These are phyloP conservation scores for Aaosphaeria arxii DNA, from an alignment of 2,329 filamentous ascomycete species.

Conservation along the genomic window DNA sequence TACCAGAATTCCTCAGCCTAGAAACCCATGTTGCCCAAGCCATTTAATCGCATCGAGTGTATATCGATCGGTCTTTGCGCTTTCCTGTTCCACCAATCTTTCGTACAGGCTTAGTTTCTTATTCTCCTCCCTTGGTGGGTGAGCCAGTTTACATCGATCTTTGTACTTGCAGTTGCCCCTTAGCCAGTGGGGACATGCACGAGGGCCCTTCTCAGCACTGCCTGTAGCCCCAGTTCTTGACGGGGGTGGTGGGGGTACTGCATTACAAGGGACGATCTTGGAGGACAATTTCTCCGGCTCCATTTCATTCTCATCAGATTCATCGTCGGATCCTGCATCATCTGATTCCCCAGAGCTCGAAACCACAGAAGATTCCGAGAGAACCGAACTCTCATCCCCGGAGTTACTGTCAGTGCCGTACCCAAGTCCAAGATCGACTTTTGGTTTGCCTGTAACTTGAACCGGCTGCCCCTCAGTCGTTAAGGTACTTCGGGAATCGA, in stretches of 20 bases:
- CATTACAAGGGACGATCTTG: slow-evolving; percentile 16
- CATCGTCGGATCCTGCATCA: slow-evolving; percentile 10
- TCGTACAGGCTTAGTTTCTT: slow-evolving; percentile 20
- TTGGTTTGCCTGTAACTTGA: slow-evolving; percentile 8
- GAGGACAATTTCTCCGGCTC: slow-evolving; percentile 39
- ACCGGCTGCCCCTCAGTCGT: neutral
- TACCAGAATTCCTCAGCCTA: slow-evolving; percentile 19
- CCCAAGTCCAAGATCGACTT: slow-evolving; percentile 24
- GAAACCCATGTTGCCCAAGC: slow-evolving; percentile 42
- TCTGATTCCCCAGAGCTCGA: slow-evolving; percentile 20
- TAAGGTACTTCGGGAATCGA: neutral
- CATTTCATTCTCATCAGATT: slow-evolving; percentile 26
- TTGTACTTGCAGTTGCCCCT: slow-evolving; percentile 25
- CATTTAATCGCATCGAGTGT: slow-evolving; percentile 47
- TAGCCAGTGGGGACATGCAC: slow-evolving; percentile 19
- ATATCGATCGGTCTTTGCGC: slow-evolving; percentile 40
- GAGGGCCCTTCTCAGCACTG: neutral
- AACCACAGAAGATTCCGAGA: slow-evolving; percentile 29
- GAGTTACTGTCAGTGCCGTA: slow-evolving; percentile 24
- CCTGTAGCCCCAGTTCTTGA: neutral
- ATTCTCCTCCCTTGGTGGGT: slow-evolving; percentile 20
- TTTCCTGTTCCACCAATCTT: slow-evolving; percentile 44
- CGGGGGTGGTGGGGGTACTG: slow-evolving; percentile 9
- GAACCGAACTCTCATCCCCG: slow-evolving; percentile 17
- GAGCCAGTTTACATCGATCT: slow-evolving; percentile 21